These are phyloP conservation scores for Waltergamsia citrina DNA, from an alignment of 2,329 filamentous ascomycete genomes.

Conservation along the genomic window DNA sequence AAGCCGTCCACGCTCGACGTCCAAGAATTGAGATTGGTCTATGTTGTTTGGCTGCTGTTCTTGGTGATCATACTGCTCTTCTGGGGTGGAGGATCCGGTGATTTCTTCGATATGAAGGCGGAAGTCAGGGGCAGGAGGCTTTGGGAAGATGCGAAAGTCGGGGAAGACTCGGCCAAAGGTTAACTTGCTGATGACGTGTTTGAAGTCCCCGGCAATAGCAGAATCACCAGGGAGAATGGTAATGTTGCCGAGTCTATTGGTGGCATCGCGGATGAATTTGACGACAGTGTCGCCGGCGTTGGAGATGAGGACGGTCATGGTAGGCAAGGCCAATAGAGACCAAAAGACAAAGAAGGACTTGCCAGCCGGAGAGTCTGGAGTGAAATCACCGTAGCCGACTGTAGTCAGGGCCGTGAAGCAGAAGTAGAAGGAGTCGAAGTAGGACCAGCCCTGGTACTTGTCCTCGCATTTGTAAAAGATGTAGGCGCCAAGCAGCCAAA, in stretches of 20 bases:
- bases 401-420: constrained; percentile 76
- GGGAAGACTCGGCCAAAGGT: constrained; percentile 32
- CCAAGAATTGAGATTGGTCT: background rate
- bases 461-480: constrained; percentile 54
- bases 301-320: constrained; percentile 77
- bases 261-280: constrained; percentile 44
- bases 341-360: constrained; percentile 90
- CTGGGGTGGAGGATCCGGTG: background rate
- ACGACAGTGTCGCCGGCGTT: constrained; percentile 82
- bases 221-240: constrained; percentile 52
- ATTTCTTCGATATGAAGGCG: background rate
- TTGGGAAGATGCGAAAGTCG: background rate
- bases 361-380: constrained; percentile 67
- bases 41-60: background rate
- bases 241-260: constrained; percentile 45
- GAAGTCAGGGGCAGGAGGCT: background rate
- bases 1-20: constrained; percentile 3
- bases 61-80: background rate
- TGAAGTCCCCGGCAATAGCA: constrained; percentile 34
- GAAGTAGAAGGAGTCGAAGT: constrained; percentile 80
- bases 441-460: constrained; percentile 53
- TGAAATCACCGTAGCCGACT: constrained; percentile 77
- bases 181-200: constrained; percentile 28
- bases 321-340: constrained; percentile 77
- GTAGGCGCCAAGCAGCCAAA: constrained; percentile 75